These are phyloP conservation scores for Termitomyces sp. DNA, from an alignment of 768 basidiomycete species.

Conservation along the genomic window DNA sequence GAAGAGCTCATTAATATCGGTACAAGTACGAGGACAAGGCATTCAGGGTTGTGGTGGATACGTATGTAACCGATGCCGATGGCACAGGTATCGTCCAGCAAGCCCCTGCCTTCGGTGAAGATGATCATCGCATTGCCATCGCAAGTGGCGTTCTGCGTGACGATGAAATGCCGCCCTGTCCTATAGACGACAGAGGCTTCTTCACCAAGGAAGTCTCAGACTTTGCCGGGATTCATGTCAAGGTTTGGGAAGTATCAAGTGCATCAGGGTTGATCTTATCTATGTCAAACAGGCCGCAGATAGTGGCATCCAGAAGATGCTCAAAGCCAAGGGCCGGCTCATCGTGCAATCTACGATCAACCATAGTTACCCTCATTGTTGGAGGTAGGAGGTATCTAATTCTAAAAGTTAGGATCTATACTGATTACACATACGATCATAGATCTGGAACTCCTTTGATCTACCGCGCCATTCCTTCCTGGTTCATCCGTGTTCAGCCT, in stretches of 20 bases:
- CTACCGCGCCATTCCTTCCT: conserved; percentile 92
- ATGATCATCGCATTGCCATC: conserved; percentile 92
- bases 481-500: conserved; percentile 90
- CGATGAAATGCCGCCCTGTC: conserved; percentile 95
- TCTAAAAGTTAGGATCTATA: not conserved
- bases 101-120: conserved; percentile 97
- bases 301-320: conserved; percentile 84
- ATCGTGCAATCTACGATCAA: conserved; percentile 82
- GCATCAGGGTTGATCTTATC: not conserved
- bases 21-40: conserved; percentile 84
- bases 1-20: not conserved
- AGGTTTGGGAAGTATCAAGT: conserved; percentile 42
- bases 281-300: conserved; percentile 69
- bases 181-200: conserved; percentile 83
- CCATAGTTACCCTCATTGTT: conserved; percentile 97
- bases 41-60: conserved; percentile 84
- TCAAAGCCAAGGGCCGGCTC: conserved; percentile 84
- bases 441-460: conserved; percentile 95
- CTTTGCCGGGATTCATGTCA: conserved; percentile 84
- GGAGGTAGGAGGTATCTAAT: conserved; percentile 55
- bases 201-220: conserved; percentile 91
- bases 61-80: conserved; percentile 88
- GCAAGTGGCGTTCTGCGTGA: conserved; percentile 75
- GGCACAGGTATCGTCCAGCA: conserved; percentile 99
- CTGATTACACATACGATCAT: not conserved